Evolutionary conservation across 192 early-diverging fungal species (phyloP).

Genomic region (Gigaspora rosea): DNA sequence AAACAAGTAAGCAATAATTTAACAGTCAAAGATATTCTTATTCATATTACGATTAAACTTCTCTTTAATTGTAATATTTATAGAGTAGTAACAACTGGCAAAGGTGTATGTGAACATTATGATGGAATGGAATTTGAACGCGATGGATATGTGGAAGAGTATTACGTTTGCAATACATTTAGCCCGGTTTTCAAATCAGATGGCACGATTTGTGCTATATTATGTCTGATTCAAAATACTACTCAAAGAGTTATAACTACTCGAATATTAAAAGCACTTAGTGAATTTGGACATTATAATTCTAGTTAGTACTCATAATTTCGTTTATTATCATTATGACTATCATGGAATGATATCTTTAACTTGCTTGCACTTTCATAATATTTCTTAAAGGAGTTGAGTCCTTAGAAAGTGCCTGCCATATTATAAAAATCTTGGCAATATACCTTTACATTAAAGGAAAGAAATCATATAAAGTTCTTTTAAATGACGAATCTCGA

Average conservation of each 20-base stretch:
- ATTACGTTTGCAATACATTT: conserved; percentile 18
- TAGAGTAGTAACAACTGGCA: no score
- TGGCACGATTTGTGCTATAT: conserved; percentile 35
- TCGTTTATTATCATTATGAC: not conserved
- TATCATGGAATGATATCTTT: no score
- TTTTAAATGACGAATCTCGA: not conserved
- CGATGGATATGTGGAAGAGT: no score
- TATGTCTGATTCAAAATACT: conserved; percentile 37
- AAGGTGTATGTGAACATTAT: no score
- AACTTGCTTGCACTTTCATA: no score
- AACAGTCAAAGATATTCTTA: no score
- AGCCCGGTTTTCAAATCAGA: conserved; percentile 39
- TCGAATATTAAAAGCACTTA: conserved; percentile 38
- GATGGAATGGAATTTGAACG: no score
- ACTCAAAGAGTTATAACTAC: conserved; percentile 38
- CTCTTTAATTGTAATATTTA: no score
- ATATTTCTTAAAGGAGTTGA: no score
- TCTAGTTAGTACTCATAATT: not conserved
- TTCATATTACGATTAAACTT: no score
- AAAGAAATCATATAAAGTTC: not conserved
- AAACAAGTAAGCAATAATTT: no score
- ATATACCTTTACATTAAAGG: not conserved
- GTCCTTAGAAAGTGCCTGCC: no score
- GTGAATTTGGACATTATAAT: conserved; percentile 39
- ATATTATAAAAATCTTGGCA: not conserved